These are phyloP conservation scores for Periconia sp. DNA, from an alignment of 2,329 filamentous ascomycete species.

Conservation along the genomic window DNA sequence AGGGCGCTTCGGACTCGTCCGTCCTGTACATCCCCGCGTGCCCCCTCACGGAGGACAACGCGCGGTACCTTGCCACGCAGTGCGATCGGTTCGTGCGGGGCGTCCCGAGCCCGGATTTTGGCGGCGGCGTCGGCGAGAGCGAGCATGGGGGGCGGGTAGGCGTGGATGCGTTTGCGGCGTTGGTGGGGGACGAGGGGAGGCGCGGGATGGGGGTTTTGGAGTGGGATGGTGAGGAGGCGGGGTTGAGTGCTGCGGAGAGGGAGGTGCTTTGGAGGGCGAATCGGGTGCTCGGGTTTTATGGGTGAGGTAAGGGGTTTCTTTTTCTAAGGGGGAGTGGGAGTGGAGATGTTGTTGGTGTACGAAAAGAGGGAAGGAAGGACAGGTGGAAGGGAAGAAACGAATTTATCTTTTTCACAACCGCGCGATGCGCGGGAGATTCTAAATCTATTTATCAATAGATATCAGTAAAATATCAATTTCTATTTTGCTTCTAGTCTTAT, in stretches of 20 bases:
- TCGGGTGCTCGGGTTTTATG: constrained; percentile 55
- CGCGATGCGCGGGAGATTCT: no score
- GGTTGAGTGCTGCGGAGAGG: constrained; percentile 54
- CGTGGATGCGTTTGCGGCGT: constrained; percentile 40
- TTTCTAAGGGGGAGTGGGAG: no score
- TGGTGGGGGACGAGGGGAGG: constrained; percentile 52
- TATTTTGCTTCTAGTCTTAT: no score
- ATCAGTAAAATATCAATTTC: no score
- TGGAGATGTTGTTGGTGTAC: no score
- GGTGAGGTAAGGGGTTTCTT: constrained; percentile 5
- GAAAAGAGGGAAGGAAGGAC: no score
- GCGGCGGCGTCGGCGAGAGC: constrained; percentile 65
- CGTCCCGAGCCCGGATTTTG: constrained; percentile 51
- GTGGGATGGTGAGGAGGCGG: constrained; percentile 52
- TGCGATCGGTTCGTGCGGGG: constrained; percentile 70
- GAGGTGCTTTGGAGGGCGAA: constrained; percentile 56
- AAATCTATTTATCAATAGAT: no score
- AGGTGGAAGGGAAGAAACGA: no score
- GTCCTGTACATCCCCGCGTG: constrained; percentile 90
- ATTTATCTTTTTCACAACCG: no score
- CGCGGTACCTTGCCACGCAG: constrained; percentile 70
- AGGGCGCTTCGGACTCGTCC: constrained; percentile 71
- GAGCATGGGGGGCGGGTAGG: constrained; percentile 47
- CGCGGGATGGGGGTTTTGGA: constrained; percentile 57
- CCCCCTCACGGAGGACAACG: constrained; percentile 75